Base-by-base conservation (phyloP, 2,329 filamentous ascomycete species). In the Phialophora macrospora region DNA sequence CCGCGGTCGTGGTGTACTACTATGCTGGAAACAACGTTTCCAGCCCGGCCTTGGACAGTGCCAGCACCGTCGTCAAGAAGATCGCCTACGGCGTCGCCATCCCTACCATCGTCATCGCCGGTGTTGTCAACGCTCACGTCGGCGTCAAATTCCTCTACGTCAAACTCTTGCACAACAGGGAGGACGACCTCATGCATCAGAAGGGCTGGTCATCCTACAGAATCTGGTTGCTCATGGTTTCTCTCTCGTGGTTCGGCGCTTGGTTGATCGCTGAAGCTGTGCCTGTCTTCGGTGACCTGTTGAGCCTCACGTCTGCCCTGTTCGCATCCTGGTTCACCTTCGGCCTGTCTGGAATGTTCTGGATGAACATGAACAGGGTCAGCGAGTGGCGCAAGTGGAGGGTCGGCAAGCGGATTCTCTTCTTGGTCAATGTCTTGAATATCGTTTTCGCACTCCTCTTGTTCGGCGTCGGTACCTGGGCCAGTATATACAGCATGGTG, bases 81-180 rank as follows among this genome's bases (percentile, higher is more conserved):
- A 78, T 89, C 12, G 88, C 88, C 17, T 92, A 87, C 76, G 88
- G 87, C 26, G 80, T 91, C 64, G 89, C 89, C 0, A 80, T 89
- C 1, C 88, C 88, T 12, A 91, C 90, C 2, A 91, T 91, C 65
- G 80, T 91, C 58, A 86, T 92, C 58, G 87, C 88, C 0, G 89
- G 89, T 61, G 88, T 90, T 2, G 88, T 92, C 70, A 88, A 90
- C 73, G 88, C 85, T 12, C 85, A 88, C 65, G 85, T 91, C 1
- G 87, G 87, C 1, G 82, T 82, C 65, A 90, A 90, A 72, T 88
- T 88, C 72, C 80, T 90, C 63, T 91, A 89, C 72, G 78, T 86
- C 3, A 84, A 88, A 41, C 74, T 88, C 9, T 90, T 90, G 77
- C 79, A 81, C 20, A 55, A 70, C 51, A 58, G 60, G 34, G 41